These are phyloP conservation scores for Erucastrum elatum DNA, from an alignment of 345 rosid genomes.

Conservation along the genomic window DNA sequence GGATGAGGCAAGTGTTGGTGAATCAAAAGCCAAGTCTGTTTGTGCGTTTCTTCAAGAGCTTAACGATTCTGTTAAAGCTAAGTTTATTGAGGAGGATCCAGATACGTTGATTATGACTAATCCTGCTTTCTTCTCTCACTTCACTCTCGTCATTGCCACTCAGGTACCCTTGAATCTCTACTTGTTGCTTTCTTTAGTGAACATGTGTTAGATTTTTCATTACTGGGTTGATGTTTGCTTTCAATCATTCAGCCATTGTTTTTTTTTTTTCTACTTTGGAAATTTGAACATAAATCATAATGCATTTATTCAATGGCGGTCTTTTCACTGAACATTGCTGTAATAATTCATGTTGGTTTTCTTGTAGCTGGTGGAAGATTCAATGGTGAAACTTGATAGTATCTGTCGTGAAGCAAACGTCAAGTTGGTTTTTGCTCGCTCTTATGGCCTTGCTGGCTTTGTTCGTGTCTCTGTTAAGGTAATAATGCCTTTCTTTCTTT, in stretches of 20 bases:
- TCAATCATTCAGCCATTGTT: no score
- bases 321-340: no score
- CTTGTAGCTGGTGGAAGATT: slow-evolving; percentile 77
- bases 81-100: slow-evolving; percentile 89
- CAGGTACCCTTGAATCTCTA: slow-evolving; percentile 48
- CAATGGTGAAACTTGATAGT: slow-evolving; percentile 80
- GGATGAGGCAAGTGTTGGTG: slow-evolving; percentile 71
- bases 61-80: slow-evolving; percentile 96
- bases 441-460: slow-evolving; percentile 91
- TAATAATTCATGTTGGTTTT: neutral
- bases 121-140: slow-evolving; percentile 84
- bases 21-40: slow-evolving; percentile 83
- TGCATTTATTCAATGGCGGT: no score
- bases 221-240: no score
- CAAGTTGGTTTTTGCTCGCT: slow-evolving; percentile 83
- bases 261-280: no score
- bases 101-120: neutral
- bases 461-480: slow-evolving; percentile 93
- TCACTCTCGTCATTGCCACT: slow-evolving; percentile 85
- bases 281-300: no score
- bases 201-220: no score
- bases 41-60: slow-evolving; percentile 93
- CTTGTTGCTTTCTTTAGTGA: no score
- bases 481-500: slow-evolving; percentile 13
- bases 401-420: slow-evolving; percentile 86